These are phyloP conservation scores for Plenodomus biglobosus DNA, from an alignment of 2,329 filamentous ascomycete genomes.

Conservation along the genomic window DNA sequence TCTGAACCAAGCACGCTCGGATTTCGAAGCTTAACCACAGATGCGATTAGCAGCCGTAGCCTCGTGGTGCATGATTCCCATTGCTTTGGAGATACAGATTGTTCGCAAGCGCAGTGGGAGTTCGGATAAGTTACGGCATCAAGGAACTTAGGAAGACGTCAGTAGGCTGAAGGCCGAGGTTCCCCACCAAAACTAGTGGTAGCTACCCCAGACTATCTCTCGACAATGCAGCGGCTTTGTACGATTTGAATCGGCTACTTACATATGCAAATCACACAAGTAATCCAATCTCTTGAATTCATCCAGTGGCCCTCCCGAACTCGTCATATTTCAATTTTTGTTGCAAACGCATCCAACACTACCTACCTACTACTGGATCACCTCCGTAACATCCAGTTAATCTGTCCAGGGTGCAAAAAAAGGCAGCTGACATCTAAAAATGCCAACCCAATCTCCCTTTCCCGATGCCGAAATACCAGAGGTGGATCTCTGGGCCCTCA, in stretches of 20 bases:
- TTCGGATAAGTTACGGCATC: no score
- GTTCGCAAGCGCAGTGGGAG: not conserved
- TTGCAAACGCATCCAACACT: no score
- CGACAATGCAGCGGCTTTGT: not conserved
- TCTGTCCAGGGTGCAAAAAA: not conserved
- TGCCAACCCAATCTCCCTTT: constrained; percentile 27
- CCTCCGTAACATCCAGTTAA: not conserved
- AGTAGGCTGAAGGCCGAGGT: constrained; percentile 5
- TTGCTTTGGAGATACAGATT: no score
- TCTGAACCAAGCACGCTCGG: no score
- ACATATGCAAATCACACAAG: not conserved
- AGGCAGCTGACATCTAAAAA: constrained; percentile 1
- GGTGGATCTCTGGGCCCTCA: constrained; percentile 26
- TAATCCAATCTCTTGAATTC: not conserved
- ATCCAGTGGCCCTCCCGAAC: no score
- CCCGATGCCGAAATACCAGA: constrained; percentile 25
- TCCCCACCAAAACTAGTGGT: not conserved
- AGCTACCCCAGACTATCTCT: not conserved
- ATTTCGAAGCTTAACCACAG: no score
- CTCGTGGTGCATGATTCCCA: no score
- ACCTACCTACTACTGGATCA: no score
- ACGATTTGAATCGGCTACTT: not conserved
- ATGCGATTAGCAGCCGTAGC: no score
- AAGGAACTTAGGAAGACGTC: not conserved
- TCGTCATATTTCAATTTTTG: no score